Conservation (phyloP, 1,284 basidiomycete species). For the Cystobasidium sp. region DNA sequence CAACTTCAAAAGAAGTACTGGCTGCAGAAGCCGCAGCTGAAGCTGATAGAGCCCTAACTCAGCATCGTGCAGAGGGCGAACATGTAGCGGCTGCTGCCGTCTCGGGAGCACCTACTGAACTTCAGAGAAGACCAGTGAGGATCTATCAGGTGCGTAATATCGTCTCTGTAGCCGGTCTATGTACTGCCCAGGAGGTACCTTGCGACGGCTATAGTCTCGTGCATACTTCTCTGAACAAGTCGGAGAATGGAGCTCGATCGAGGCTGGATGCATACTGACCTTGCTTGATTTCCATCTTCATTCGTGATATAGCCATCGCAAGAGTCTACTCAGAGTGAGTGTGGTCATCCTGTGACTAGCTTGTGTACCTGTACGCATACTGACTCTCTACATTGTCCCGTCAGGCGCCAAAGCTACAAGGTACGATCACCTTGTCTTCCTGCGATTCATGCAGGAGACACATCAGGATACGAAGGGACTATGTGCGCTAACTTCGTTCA, state of each 20-base stretch:
- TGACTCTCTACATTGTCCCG: not conserved
- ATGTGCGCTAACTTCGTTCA: not conserved
- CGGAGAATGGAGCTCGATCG: not conserved
- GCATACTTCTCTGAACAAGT: constrained; percentile 18
- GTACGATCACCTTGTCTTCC: constrained; percentile 4
- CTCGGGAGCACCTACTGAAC: constrained; percentile 28
- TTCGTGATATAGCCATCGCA: not conserved
- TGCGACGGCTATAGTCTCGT: constrained; percentile 67
- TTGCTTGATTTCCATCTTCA: not conserved
- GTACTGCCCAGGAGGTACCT: not conserved
- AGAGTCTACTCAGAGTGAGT: constrained; percentile 17
- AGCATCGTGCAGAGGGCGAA: constrained; percentile 38
- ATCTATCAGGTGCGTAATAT: constrained; percentile 92
- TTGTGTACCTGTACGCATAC: not conserved
- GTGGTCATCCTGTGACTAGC: not conserved
- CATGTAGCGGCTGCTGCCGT: constrained; percentile 37
- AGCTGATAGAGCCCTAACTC: constrained; percentile 38
- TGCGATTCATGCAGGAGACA: not conserved
- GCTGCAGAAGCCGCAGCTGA: constrained; percentile 32
- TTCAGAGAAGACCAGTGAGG: constrained; percentile 65
- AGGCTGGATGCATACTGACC: not conserved
- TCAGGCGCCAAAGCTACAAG: constrained; percentile 20
- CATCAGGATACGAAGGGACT: not conserved
- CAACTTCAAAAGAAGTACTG: constrained; percentile 29
- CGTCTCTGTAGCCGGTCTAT: constrained; percentile 90